Conservation (phyloP, 1,284 basidiomycete genomes). For the Cryptococcus wingfieldii region DNA sequence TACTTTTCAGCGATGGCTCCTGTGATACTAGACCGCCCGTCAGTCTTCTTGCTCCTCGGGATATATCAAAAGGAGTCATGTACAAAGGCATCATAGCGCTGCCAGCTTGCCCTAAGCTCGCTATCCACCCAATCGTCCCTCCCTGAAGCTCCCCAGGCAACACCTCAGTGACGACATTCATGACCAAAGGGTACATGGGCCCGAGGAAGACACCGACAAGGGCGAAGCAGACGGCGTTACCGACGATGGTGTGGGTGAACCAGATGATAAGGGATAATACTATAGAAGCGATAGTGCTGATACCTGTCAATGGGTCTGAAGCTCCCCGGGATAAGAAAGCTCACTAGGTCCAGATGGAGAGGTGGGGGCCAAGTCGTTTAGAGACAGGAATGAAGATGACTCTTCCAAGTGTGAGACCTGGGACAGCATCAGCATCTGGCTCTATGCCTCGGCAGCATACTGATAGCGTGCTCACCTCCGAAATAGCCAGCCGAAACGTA, state of each 20-base stretch:
- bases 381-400: constrained; percentile 43
- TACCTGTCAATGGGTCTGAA: not conserved
- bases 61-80: constrained; percentile 3
- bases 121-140: constrained; percentile 61
- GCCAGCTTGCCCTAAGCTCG: constrained; percentile 62
- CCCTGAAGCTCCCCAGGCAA: constrained; percentile 62
- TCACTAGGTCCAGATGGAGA: constrained; percentile 40
- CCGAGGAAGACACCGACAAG: constrained; percentile 54
- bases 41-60: not conserved
- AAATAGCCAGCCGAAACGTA: constrained; percentile 46
- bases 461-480: constrained; percentile 28
- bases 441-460: not conserved
- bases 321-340: constrained; percentile 1
- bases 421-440: constrained; percentile 15
- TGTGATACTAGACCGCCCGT: constrained; percentile 20
- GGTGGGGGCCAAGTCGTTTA: constrained; percentile 30
- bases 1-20: constrained; percentile 36
- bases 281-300: constrained; percentile 30
- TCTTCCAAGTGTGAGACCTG: constrained; percentile 37
- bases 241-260: constrained; percentile 59
- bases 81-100: constrained; percentile 62
- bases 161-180: constrained; percentile 46
- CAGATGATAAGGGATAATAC: constrained; percentile 60
- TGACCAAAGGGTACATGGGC: constrained; percentile 64
- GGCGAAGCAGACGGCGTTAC: constrained; percentile 59